These are phyloP conservation scores for Daedalea quercina DNA, from an alignment of 768 basidiomycete species.

Conservation along the genomic window DNA sequence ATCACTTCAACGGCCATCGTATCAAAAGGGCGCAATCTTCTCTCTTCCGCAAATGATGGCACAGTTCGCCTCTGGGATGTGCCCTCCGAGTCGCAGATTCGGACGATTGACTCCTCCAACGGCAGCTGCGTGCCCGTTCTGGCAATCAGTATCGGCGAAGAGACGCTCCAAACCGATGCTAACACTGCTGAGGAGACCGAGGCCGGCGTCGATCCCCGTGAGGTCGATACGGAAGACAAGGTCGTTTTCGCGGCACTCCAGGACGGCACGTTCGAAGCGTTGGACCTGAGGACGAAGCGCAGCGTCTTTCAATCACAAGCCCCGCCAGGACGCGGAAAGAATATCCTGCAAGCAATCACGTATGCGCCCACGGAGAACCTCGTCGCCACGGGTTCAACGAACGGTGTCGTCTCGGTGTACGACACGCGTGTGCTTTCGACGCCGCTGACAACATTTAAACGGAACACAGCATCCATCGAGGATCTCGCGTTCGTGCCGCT, in stretches of 20 bases:
- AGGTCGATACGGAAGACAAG: slow-evolving; percentile 43
- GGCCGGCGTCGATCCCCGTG: slow-evolving; percentile 20
- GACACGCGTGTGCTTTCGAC: slow-evolving; percentile 40
- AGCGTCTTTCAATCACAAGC: slow-evolving; percentile 21
- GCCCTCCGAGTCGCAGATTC: slow-evolving; percentile 40
- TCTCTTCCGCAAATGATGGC: slow-evolving; percentile 64
- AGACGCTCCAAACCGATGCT: slow-evolving; percentile 19
- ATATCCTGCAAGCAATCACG: slow-evolving; percentile 37
- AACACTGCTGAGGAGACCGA: slow-evolving; percentile 1
- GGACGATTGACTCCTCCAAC: slow-evolving; percentile 31
- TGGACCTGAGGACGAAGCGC: slow-evolving; percentile 42
- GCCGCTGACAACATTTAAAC: slow-evolving; percentile 32
- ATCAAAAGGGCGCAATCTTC: slow-evolving; percentile 55
- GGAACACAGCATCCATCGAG: slow-evolving; percentile 44
- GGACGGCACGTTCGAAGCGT: slow-evolving; percentile 46
- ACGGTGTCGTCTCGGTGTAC: slow-evolving; percentile 49
- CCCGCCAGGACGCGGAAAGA: slow-evolving; percentile 14
- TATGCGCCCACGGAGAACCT: slow-evolving; percentile 35
- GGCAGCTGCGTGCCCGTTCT: slow-evolving; percentile 34
- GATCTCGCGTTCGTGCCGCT: slow-evolving; percentile 28
- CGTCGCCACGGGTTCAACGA: slow-evolving; percentile 52
- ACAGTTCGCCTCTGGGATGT: slow-evolving; percentile 73
- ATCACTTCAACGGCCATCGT: slow-evolving; percentile 63
- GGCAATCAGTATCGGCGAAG: slow-evolving; percentile 38
- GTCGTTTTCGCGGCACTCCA: slow-evolving; percentile 48